Conservation (phyloP, 306 rosid genomes). For the Sindora glabra region DNA sequence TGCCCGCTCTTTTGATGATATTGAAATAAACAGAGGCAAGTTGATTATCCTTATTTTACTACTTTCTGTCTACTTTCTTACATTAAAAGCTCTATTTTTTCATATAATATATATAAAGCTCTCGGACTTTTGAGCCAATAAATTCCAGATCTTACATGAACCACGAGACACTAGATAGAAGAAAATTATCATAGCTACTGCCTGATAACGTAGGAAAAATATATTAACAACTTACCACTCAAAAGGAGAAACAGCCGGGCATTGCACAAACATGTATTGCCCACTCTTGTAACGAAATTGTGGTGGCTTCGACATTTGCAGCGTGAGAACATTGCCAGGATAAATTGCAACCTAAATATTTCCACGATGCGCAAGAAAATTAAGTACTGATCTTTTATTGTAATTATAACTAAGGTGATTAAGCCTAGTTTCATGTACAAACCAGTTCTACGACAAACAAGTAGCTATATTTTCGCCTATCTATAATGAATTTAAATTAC, state of each 20-base stretch:
- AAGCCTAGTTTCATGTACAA: no score
- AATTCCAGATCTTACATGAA: neutral
- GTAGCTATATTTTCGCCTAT: no score
- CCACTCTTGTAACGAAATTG: slow-evolving; percentile 92
- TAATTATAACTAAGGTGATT: no score
- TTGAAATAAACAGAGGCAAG: slow-evolving; percentile 2
- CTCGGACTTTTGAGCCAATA: no score
- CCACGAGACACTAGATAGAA: neutral
- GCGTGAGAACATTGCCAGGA: slow-evolving; percentile 90
- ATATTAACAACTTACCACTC: slow-evolving; percentile 65
- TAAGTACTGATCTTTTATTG: no score
- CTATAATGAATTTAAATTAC: neutral
- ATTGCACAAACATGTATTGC: slow-evolving; percentile 99
- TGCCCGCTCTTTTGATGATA: neutral
- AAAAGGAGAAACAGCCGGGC: slow-evolving; percentile 80
- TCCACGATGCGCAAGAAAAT: neutral
- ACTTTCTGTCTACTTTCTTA: neutral
- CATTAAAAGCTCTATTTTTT: neutral
- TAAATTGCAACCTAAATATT: slow-evolving; percentile 78
- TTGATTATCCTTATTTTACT: neutral
- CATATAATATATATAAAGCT: no score
- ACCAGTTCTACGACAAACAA: no score
- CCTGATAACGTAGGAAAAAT: neutral
- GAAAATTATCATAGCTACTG: neutral
- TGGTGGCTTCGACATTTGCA: slow-evolving; percentile 97